Conservation (phyloP, 352 stramenopile genomes). For the Phytophthora idaei region DNA sequence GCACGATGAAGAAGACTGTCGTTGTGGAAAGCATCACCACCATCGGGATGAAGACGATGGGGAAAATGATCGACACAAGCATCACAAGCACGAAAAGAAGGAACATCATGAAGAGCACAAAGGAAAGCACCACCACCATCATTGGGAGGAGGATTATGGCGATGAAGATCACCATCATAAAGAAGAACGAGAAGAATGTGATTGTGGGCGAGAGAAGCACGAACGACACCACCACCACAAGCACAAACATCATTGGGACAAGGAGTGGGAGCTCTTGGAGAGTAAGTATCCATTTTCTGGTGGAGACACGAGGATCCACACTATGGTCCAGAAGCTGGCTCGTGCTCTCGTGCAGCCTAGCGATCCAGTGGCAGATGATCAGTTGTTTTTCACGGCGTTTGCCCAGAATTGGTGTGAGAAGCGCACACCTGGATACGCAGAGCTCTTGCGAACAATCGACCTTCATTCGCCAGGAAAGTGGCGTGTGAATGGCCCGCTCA, state of each 20-base stretch:
- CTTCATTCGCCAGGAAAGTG: constrained; percentile 67
- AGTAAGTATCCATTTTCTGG: constrained; percentile 33
- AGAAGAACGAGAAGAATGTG: constrained; percentile 20
- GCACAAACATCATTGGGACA: constrained; percentile 18
- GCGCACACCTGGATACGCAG: constrained; percentile 42
- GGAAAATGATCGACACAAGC: constrained; percentile 4
- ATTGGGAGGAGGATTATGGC: constrained; percentile 2
- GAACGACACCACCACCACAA: constrained; percentile 14
- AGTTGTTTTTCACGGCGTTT: constrained; percentile 74
- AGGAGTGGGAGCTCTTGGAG: constrained; percentile 18
- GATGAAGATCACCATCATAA: constrained; percentile 10
- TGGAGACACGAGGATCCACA: constrained; percentile 25
- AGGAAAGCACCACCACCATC: constrained; percentile 8
- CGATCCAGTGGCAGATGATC: constrained; percentile 43
- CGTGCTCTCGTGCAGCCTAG: constrained; percentile 33
- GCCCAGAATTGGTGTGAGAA: constrained; percentile 75
- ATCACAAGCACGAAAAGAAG: constrained; percentile 23
- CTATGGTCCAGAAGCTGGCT: constrained; percentile 33
- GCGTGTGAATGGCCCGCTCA: constrained; percentile 68
- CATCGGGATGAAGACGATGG: constrained; percentile 12
- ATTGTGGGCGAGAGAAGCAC: constrained; percentile 15
- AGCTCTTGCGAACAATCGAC: constrained; percentile 57
- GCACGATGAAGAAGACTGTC: neutral
- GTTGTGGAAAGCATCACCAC: constrained; percentile 4
- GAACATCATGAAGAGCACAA: constrained; percentile 14